These are phyloP conservation scores for Thelonectria rubi DNA, from an alignment of 2,329 filamentous ascomycete species.

Conservation along the genomic window DNA sequence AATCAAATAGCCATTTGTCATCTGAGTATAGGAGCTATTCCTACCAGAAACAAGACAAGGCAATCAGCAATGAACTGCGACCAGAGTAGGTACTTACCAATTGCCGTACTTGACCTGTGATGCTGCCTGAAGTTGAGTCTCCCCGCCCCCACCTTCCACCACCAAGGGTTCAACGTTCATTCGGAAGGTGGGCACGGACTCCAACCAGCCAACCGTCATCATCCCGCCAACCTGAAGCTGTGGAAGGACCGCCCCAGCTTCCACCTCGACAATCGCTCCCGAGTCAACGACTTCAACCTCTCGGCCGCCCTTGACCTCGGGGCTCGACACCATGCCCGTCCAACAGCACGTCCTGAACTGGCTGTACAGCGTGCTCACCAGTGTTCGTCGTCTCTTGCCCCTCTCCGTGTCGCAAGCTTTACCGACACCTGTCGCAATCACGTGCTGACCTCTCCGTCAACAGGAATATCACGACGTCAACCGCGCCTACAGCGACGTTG, in stretches of 20 bases:
- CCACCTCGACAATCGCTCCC: neutral
- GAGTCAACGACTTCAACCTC: neutral
- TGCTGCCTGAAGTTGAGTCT: too few relatives aligned
- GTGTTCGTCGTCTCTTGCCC: slow-evolving; percentile 57
- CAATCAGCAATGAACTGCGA: too few relatives aligned
- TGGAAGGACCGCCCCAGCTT: neutral
- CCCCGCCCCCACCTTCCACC: too few relatives aligned
- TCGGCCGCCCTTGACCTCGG: slow-evolving; percentile 3
- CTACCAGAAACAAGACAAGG: too few relatives aligned
- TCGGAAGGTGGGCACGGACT: neutral
- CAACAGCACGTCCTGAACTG: slow-evolving; percentile 92
- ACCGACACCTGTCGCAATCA: neutral
- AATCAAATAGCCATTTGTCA: too few relatives aligned
- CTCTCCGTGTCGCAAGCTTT: slow-evolving; percentile 13
- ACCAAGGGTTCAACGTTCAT: neutral
- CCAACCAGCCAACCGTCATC: neutral
- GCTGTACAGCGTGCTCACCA: slow-evolving; percentile 90
- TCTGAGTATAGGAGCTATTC: too few relatives aligned
- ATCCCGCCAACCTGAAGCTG: neutral
- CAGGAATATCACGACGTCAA: slow-evolving; percentile 96
- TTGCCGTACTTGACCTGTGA: too few relatives aligned
- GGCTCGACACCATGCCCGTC: slow-evolving; percentile 66
- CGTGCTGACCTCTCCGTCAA: slow-evolving; percentile 17
- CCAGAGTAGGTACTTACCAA: too few relatives aligned
- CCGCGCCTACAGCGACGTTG: slow-evolving; percentile 91